phyloP scores from a whole-genome alignment of 2,329 filamentous ascomycete species.

The Colletotrichum somersetense region DNA sequence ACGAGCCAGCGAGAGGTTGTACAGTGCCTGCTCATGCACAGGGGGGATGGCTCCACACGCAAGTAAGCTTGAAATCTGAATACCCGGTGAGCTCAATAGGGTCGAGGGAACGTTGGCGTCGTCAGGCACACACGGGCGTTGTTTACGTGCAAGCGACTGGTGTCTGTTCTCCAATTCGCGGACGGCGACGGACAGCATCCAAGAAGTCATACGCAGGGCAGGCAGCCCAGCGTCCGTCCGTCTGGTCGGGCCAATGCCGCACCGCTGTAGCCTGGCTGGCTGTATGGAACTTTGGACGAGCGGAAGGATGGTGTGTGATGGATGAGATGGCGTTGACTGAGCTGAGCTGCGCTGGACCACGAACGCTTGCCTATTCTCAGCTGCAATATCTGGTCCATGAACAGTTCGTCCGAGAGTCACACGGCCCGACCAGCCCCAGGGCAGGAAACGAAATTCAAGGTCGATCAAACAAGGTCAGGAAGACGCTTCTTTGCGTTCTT shows the following conservation, averaged over 20 bases:
- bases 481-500: conserved; percentile 34
- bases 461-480: conserved; percentile 19
- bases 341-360: conserved; percentile 6
- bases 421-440: background rate
- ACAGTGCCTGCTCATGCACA: conserved; percentile 28
- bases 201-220: conserved; percentile 11
- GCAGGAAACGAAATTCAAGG: conserved; percentile 5
- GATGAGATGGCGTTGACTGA: conserved; percentile 20
- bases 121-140: conserved; percentile 22
- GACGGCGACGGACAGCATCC: conserved; percentile 29
- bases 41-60: conserved; percentile 24
- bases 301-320: conserved; percentile 23
- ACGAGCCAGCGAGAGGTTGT: conserved; percentile 26
- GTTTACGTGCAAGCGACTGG: conserved; percentile 6
- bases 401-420: conserved; percentile 15
- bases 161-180: conserved; percentile 20
- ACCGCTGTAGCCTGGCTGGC: background rate
- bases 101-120: conserved; percentile 13
- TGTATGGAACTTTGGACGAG: conserved; percentile 25
- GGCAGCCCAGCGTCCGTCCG: conserved; percentile 26
- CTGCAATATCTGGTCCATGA: conserved; percentile 23
- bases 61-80: conserved; percentile 40
- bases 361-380: background rate
- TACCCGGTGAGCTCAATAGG: conserved; percentile 16
- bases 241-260: conserved; percentile 29